Conservation (phyloP, 1,284 basidiomycete species). For the Tilletia indica region DNA sequence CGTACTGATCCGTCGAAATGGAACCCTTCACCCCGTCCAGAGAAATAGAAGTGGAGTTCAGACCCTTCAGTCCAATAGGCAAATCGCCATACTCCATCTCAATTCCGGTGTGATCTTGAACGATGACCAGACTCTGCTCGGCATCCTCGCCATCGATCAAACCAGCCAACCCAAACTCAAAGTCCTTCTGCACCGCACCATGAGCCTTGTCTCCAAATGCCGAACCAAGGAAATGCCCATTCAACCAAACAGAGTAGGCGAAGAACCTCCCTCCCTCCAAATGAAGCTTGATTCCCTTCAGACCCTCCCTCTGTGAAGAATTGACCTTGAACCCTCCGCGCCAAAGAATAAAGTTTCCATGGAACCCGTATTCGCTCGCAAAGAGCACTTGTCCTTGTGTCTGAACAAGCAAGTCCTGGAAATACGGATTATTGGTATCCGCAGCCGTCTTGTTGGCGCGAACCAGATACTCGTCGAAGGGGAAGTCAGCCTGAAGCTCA, state of each 20-base stretch:
- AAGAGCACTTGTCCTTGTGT: conserved; percentile 62
- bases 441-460: conserved; percentile 62
- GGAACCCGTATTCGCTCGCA: conserved; percentile 63
- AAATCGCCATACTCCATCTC: conserved; percentile 59
- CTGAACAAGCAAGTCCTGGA: conserved; percentile 63
- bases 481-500: conserved; percentile 22
- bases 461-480: not conserved
- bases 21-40: conserved; percentile 31
- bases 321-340: conserved; percentile 70
- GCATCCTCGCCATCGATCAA: conserved; percentile 52
- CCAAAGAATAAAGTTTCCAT: conserved; percentile 71
- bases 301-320: not conserved
- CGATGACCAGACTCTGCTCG: conserved; percentile 63
- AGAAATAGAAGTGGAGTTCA: conserved; percentile 44
- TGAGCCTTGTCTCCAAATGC: conserved; percentile 64
- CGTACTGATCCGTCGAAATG: conserved; percentile 29
- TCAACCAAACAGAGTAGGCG: conserved; percentile 77
- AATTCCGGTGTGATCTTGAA: conserved; percentile 76
- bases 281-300: conserved; percentile 65
- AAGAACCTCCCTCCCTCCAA: conserved; percentile 76
- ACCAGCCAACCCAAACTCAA: conserved; percentile 63
- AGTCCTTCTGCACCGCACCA: conserved; percentile 58
- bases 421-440: conserved; percentile 65
- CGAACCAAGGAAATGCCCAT: conserved; percentile 70
- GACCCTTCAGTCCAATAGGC: conserved; percentile 28